Base-by-base conservation (phyloP, 1,284 basidiomycete species). In the Neolentinus lepideus region DNA sequence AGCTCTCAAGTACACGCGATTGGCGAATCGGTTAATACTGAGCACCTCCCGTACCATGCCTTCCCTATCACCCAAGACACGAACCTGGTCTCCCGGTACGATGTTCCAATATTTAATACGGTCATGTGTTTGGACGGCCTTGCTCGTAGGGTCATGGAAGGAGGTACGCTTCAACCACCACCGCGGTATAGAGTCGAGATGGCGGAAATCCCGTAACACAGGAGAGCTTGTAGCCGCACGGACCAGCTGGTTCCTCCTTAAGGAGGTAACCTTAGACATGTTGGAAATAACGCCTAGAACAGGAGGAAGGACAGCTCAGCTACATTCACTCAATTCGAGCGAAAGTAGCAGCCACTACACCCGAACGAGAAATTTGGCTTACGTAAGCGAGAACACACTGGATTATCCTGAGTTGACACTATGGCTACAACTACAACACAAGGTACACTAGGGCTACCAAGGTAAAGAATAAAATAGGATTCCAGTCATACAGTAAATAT, bases 31-130 rank as follows among this genome's bases (percentile, higher is more conserved):
- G 70, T 90, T 88, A 56, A 91, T 80, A 66, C 78, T 81, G 59
- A 81, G 67, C 36, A 92, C 88, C 65, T 91, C 84, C 51, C 83
- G 79, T 36, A 90, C 67, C 1, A 67, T 75, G 51, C 77, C 77
- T 47, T 74, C 74, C 57, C 74, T 74, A 67, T 90, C 85, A 24
- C 87, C 87, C 9, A 79, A 76, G 54, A 91, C 61, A 53, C 85
- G 78, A 63, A 92, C 81, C 56, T 80, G 79, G 70, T 92, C 89
- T n/a, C 89, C 89, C 8, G 90, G 88, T 26, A 90, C 84, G 59
- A 92, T 79, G 63, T 92, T 92, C 89, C 89, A 92, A 66, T 80
- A 84, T 68, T 90, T 89, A 53, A 92, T 87, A 54, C 89, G 78
- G 62, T 90, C 85, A 58, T 77, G 77, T 16, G 79, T 76, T 35